A percentile compares a stretch with the other conserved stretches of the same genome.
Evolutionary conservation across 352 stramenopile genomes (phyloP).

Genomic region (Phytophthora europaea): DNA sequence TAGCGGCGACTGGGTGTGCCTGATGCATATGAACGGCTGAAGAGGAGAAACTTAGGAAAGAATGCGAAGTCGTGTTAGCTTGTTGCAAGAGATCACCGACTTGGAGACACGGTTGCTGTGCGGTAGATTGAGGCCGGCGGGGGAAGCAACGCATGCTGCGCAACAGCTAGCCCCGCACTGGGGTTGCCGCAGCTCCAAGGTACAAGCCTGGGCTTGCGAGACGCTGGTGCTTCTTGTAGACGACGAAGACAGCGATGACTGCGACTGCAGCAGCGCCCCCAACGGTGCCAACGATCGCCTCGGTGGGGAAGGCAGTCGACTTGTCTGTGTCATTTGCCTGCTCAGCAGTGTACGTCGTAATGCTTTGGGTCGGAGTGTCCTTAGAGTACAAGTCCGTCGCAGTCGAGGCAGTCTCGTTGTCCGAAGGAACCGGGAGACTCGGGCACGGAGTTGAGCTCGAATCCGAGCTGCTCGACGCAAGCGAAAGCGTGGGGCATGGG

Average conservation of each 20-base stretch:
- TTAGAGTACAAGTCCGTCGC: neutral
- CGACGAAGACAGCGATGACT: conserved; percentile 18
- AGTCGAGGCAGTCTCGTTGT: conserved; percentile 11
- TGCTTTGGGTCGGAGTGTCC: conserved; percentile 2
- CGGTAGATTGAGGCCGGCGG: neutral
- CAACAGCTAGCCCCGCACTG: conserved; percentile 1
- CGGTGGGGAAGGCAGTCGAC: neutral
- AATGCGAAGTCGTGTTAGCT: conserved; percentile 1
- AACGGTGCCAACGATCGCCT: conserved; percentile 8
- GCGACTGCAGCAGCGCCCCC: conserved; percentile 18
- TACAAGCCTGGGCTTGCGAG: conserved; percentile 18
- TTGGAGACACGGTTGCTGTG: neutral
- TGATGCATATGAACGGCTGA: neutral
- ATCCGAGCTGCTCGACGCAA: conserved; percentile 5
- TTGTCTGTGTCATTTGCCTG: neutral
- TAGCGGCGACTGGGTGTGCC: no score
- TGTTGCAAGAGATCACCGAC: neutral
- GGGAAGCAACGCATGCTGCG: neutral
- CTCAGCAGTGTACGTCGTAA: conserved; percentile 12
- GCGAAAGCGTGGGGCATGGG: conserved; percentile 5
- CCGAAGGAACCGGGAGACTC: conserved; percentile 3
- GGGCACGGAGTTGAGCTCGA: no score
- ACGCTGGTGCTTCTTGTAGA: conserved; percentile 27
- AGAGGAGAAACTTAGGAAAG: neutral
- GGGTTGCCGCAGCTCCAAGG: conserved; percentile 15